Evolutionary conservation across 306 rosid species (phyloP).

Genomic region (Inga oerstediana): DNA sequence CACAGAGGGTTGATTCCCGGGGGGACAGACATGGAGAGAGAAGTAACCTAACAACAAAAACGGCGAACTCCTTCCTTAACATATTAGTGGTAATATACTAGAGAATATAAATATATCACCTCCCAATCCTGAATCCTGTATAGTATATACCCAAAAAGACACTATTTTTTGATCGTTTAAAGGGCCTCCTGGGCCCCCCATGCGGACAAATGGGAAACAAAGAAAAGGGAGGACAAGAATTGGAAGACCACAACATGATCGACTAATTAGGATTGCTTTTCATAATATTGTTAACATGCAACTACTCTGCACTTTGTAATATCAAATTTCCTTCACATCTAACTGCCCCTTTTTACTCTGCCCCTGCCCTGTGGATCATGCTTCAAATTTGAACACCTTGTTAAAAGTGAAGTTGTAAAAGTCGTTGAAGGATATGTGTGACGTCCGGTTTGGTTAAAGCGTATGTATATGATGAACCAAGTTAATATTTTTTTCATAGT

Average conservation of each 20-base stretch:
- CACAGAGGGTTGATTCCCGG: slow-evolving; percentile 27
- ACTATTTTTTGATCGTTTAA: background rate
- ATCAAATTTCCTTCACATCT: background rate
- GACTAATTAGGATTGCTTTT: background rate
- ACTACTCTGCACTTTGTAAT: background rate
- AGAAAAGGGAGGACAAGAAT: background rate
- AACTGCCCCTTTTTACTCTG: background rate
- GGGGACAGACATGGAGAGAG: slow-evolving; percentile 16
- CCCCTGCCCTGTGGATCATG: background rate
- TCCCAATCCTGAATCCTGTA: background rate
- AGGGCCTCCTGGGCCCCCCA: slow-evolving; percentile 28
- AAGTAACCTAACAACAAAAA: slow-evolving; percentile 32
- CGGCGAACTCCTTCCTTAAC: slow-evolving; percentile 1
- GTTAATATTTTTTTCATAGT: background rate
- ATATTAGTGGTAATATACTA: background rate
- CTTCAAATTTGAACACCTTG: background rate
- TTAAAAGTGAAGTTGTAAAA: background rate
- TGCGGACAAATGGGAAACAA: background rate
- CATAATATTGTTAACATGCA: background rate
- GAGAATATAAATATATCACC: background rate
- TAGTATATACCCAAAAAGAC: background rate
- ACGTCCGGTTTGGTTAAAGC: background rate
- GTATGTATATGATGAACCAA: background rate
- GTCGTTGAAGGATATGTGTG: background rate
- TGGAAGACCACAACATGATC: background rate